Conservation (phyloP, 2,329 filamentous ascomycete genomes). For the Thelonectria olida region DNA sequence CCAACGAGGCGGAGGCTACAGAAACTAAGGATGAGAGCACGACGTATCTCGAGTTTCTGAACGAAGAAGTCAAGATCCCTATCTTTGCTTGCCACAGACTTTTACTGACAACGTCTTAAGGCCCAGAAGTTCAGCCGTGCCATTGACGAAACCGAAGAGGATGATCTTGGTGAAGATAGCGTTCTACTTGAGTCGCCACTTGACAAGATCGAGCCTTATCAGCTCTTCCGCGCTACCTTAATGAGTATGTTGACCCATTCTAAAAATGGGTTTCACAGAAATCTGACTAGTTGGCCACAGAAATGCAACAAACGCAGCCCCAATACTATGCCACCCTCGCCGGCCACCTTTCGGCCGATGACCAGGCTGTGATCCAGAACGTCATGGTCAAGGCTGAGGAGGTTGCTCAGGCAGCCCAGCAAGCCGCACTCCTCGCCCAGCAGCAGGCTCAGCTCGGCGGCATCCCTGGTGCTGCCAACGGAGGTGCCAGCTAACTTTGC, state of each 20-base stretch:
- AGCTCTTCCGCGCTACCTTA: constrained; percentile 84
- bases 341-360: constrained; percentile 79
- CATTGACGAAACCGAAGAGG: constrained; percentile 76
- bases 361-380: constrained; percentile 81
- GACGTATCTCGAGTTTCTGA: constrained; percentile 94
- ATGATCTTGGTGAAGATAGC: constrained; percentile 92
- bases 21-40: constrained; percentile 90
- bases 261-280: background rate
- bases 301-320: constrained; percentile 89
- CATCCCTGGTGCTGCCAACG: constrained; percentile 34
- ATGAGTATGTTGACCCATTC: constrained; percentile 70
- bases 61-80: constrained; percentile 77
- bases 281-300: constrained; percentile 56
- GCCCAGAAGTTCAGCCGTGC: constrained; percentile 84
- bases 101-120: constrained; percentile 53
- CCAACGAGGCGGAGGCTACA: constrained; percentile 68
- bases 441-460: constrained; percentile 39
- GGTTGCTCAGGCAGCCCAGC: constrained; percentile 47
- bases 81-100: background rate
- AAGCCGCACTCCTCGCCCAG: constrained; percentile 32
- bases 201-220: constrained; percentile 94
- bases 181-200: constrained; percentile 91
- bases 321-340: constrained; percentile 86
- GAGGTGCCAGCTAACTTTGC: constrained; percentile 37
- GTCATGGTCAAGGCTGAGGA: constrained; percentile 73